A percentile compares a stretch with the other conserved stretches of the same genome.
These are phyloP conservation scores for Debaryomyces fabryi DNA, from an alignment of 1,139 yeast genomes.

Conservation along the genomic window DNA sequence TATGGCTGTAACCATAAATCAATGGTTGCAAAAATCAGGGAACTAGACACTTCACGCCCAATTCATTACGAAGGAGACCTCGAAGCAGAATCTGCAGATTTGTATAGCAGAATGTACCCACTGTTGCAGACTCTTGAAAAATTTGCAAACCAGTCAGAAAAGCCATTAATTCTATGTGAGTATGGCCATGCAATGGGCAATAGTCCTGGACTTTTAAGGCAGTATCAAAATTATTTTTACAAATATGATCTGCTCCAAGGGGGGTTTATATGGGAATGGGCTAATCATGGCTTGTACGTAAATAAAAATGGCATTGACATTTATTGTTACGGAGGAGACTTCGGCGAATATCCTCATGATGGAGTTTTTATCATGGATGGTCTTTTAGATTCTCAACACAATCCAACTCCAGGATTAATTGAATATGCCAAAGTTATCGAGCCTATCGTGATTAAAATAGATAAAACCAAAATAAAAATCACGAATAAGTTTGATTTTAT, in stretches of 20 bases:
- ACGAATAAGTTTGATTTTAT: constrained; percentile 18
- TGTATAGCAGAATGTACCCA: constrained; percentile 35
- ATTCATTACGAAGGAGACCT: constrained; percentile 34
- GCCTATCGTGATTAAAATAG: constrained; percentile 23
- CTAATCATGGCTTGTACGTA: constrained; percentile 33
- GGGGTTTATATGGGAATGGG: constrained; percentile 44
- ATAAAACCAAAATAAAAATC: constrained; percentile 11
- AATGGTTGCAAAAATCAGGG: constrained; percentile 27
- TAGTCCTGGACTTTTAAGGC: constrained; percentile 35
- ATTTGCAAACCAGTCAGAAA: constrained; percentile 19
- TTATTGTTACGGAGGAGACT: constrained; percentile 39
- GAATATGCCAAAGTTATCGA: constrained; percentile 32
- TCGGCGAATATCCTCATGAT: constrained; percentile 35
- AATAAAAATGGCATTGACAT: constrained; percentile 17
- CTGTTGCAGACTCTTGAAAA: constrained; percentile 21
- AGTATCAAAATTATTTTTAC: constrained; percentile 34
- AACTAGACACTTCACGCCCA: constrained; percentile 27
- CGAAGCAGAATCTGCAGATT: constrained; percentile 27
- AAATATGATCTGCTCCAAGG: constrained; percentile 31
- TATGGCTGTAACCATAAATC: constrained; percentile 31
- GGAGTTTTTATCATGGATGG: constrained; percentile 42
- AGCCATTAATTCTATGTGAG: constrained; percentile 36
- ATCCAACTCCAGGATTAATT: constrained; percentile 34
- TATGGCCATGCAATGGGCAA: constrained; percentile 43
- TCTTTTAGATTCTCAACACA: constrained; percentile 28